phyloP scores from a whole-genome alignment of 1,284 basidiomycete genomes.

The Malassezia caprae region DNA sequence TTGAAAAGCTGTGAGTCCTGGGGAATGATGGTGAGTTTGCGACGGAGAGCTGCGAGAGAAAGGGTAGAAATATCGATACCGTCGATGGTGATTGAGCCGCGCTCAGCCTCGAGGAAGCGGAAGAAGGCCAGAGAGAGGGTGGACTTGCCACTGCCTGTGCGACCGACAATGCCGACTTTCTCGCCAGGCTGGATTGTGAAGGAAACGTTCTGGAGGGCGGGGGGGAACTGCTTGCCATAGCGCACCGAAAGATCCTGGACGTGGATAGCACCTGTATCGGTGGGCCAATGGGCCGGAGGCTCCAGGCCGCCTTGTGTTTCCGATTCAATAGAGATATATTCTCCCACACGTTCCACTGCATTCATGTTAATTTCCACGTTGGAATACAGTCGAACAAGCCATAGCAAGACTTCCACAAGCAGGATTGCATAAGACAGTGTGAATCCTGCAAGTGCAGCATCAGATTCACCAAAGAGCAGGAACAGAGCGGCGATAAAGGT shows the following conservation, averaged over 20 bases:
- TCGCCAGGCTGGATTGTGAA: conserved; percentile 42
- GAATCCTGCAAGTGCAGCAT: conserved; percentile 42
- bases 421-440: conserved; percentile 40
- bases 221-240: conserved; percentile 45
- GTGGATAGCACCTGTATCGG: conserved; percentile 34
- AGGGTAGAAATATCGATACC: conserved; percentile 77
- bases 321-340: conserved; percentile 37
- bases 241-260: conserved; percentile 43
- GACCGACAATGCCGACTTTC: conserved; percentile 48
- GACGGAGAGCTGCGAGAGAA: conserved; percentile 73
- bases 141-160: conserved; percentile 76
- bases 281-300: conserved; percentile 48
- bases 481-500: conserved; percentile 48
- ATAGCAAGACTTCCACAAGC: conserved; percentile 58
- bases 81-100: conserved; percentile 73
- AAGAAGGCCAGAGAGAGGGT: conserved; percentile 87
- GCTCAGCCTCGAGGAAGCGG: conserved; percentile 76
- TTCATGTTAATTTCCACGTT: conserved; percentile 49
- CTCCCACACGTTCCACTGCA: conserved; percentile 46
- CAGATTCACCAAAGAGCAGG: conserved; percentile 53
- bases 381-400: conserved; percentile 43
- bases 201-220: conserved; percentile 36
- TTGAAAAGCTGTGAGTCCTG: conserved; percentile 58
- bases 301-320: conserved; percentile 33
- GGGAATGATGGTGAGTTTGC: conserved; percentile 75